Percentiles rank a stretch among this genome's conserved stretches.
Evolutionary conservation across 805 yeast species (phyloP).

Genomic region (Jamesozyma gamospora): DNA sequence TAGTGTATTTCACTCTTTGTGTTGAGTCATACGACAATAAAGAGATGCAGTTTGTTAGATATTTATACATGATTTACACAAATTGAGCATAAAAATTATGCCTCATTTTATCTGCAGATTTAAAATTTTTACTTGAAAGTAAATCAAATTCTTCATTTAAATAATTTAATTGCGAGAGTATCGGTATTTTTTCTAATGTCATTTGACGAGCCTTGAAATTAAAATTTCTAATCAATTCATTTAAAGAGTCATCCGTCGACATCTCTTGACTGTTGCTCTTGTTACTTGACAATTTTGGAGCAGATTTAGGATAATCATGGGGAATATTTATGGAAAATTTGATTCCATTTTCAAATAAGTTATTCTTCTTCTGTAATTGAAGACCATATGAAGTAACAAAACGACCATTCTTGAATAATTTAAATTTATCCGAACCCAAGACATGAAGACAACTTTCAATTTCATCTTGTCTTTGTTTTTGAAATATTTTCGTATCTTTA

Average conservation of each 20-base stretch:
- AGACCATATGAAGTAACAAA: constrained; percentile 18
- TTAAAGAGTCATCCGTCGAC: background rate
- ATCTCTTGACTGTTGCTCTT: constrained; percentile 4
- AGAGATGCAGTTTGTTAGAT: too few species aligned
- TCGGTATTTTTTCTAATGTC: constrained; percentile 7
- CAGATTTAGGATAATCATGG: constrained; percentile 17
- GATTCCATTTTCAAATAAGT: constrained; percentile 3
- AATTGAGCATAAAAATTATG: constrained; percentile 10
- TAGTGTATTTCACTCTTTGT: too few species aligned
- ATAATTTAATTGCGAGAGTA: constrained; percentile 20
- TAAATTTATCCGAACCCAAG: constrained; percentile 12
- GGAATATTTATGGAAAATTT: constrained; percentile 17
- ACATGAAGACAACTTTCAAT: constrained; percentile 13
- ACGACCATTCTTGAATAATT: constrained; percentile 15
- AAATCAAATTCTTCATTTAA: constrained; percentile 12
- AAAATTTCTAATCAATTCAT: constrained; percentile 14
- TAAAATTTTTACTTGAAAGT: constrained; percentile 10
- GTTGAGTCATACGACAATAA: too few species aligned
- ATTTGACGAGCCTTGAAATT: constrained; percentile 14
- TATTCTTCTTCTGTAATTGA: constrained; percentile 2
- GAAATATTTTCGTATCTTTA: background rate
- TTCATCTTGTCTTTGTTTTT: constrained; percentile 9
- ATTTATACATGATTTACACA: background rate
- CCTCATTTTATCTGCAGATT: constrained; percentile 9
- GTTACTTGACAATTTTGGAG: constrained; percentile 12